Evolutionary conservation across 2,329 filamentous ascomycete species (phyloP), one percentile per base, ranked within the genome.

Genomic region (Clarireedia paspali): DNA sequence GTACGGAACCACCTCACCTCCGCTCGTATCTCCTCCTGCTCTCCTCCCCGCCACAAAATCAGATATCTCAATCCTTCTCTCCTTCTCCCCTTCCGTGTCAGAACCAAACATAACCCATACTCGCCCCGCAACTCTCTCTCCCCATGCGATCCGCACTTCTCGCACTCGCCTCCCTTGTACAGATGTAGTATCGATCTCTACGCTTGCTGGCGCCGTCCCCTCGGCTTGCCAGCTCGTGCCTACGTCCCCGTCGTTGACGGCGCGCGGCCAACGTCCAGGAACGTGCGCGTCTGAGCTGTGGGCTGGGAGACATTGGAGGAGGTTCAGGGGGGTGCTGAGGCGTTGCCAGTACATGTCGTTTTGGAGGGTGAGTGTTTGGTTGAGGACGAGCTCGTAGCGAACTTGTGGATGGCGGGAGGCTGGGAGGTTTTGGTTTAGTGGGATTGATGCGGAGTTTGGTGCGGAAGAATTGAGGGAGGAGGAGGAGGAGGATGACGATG

Each of bases 171-270:
- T 12, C 3, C 44, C 34, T n/a, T 23, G 12, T 1, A 42, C 30
- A 6, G 23, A 4, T 2, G 14, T n/a, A 7, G 51, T 54, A 23
- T 49, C n/a, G 9, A 49, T 49, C 9, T 45, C 26, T 9, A 54
- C 12, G 12, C 34, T 36, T 6, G 44, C 20, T 1, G 4, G 5
- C 1, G 10, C 15, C 4, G 42, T 38, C 17, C 7, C 26, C 3
- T 26, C 44, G 0, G 84, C 82, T 62, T 86, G 82, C 84, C 84
- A 88, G 62, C 79, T 80, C 0, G 84, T 88, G 34, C 77, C 80
- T 4, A 77, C 72, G 5, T 81, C 81, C 49, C 84, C 84, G 63
- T 88, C 84, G 50, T 85, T 77, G 2, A 81, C 82, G 0, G 77
- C 75, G 53, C 85, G 75, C 0, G 83, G 81, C 68, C 85, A 84